phyloP scores from a whole-genome alignment of 192 early-diverging fungal genomes.

The Physocladia obscura region DNA sequence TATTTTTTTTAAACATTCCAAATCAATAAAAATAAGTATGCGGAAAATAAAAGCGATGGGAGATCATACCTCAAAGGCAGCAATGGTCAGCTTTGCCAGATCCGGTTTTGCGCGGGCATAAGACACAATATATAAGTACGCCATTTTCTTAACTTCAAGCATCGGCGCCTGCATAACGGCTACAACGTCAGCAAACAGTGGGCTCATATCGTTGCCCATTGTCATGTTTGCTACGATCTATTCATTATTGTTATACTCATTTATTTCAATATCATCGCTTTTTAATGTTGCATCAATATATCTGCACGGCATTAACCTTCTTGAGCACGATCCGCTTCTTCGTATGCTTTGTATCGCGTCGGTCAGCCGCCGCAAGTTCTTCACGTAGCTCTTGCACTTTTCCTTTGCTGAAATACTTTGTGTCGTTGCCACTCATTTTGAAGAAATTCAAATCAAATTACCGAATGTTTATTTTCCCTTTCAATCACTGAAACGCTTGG shows the following conservation, averaged over 20 bases:
- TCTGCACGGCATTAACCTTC: too few species aligned
- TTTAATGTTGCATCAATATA: too few species aligned
- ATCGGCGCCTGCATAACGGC: constrained; percentile 99
- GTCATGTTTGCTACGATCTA: constrained; percentile 99
- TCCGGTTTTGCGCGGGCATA: constrained; percentile 96
- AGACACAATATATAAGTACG: constrained; percentile 97
- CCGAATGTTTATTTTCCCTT: background rate
- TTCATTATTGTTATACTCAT: too few species aligned
- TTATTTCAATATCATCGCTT: too few species aligned
- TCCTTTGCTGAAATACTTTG: constrained; percentile 51
- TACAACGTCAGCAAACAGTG: constrained; percentile 93
- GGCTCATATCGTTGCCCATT: constrained; percentile 95
- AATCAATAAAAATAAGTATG: background rate
- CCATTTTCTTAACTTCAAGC: constrained; percentile 95
- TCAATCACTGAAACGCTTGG: constrained; percentile 38
- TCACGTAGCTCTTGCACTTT: constrained; percentile 86
- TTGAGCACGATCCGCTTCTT: constrained; percentile 87
- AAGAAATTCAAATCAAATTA: background rate
- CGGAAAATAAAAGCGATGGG: background rate
- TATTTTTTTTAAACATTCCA: constrained; percentile 16
- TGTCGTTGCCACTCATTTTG: background rate
- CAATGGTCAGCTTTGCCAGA: constrained; percentile 93
- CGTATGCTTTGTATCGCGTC: constrained; percentile 75
- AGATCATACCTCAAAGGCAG: constrained; percentile 87
- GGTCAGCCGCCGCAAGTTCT: constrained; percentile 79